These are phyloP conservation scores for Alternaria sp. DNA, from an alignment of 2,329 filamentous ascomycete species.

Conservation along the genomic window DNA sequence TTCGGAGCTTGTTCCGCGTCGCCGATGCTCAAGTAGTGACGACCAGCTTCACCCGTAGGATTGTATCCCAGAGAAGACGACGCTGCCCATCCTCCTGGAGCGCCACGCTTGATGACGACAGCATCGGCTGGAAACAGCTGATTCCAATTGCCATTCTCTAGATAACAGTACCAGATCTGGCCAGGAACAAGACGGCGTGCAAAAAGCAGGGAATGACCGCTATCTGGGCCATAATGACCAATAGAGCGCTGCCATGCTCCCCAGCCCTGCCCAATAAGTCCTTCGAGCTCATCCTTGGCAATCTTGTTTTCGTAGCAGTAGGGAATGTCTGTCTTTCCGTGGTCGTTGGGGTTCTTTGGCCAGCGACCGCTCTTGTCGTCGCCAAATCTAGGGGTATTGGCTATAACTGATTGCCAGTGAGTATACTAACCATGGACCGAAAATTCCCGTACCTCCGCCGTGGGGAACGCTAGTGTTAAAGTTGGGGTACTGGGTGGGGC, in stretches of 20 bases:
- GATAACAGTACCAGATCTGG: background rate
- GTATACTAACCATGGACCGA: background rate
- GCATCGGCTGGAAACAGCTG: background rate
- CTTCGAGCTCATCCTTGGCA: slow-evolving; percentile 2
- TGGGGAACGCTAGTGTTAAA: background rate
- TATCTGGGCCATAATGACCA: background rate
- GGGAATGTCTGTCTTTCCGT: background rate
- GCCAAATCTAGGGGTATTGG: background rate
- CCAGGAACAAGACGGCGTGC: background rate
- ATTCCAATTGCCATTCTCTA: slow-evolving; percentile 3
- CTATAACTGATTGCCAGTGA: background rate
- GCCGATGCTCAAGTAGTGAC: slow-evolving; percentile 8
- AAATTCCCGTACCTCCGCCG: background rate
- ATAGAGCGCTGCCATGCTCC: slow-evolving; percentile 1
- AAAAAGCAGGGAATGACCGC: background rate
- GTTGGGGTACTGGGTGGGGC: background rate
- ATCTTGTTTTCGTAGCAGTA: slow-evolving; percentile 9
- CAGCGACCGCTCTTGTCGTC: slow-evolving; percentile 6
- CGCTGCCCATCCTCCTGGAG: background rate
- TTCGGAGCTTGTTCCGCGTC: background rate
- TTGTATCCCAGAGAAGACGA: slow-evolving; percentile 2
- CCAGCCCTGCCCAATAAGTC: background rate
- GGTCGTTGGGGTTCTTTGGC: background rate
- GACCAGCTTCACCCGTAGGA: background rate
- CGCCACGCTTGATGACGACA: background rate